These are phyloP conservation scores for Aspergillus campestris DNA, from an alignment of 495 filamentous ascomycete species.

Conservation along the genomic window DNA sequence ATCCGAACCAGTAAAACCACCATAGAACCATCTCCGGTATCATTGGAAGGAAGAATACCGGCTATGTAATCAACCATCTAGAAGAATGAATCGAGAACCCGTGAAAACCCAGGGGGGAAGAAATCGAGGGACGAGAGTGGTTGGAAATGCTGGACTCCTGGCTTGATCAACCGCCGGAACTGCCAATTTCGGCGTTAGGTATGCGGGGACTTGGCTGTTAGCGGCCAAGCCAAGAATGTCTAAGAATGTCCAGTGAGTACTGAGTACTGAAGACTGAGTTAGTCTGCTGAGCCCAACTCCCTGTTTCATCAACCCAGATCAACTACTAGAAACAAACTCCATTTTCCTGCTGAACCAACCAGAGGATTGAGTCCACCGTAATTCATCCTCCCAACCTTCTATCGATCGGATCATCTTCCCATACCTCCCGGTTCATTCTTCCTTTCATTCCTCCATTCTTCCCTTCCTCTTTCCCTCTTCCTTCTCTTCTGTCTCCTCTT, in stretches of 20 bases:
- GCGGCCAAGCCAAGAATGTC: slow-evolving; percentile 9
- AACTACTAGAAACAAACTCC: neutral
- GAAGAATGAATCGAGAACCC: too few relatives aligned
- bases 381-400: slow-evolving; percentile 1
- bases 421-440: neutral
- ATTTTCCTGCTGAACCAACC: neutral
- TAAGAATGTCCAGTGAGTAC: slow-evolving; percentile 5
- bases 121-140: too few relatives aligned
- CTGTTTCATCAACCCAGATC: slow-evolving; percentile 5
- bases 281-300: too few relatives aligned
- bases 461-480: neutral
- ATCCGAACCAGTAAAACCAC: too few relatives aligned
- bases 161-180: slow-evolving; percentile 10
- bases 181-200: slow-evolving; percentile 10
- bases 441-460: neutral
- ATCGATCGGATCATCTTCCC: slow-evolving; percentile 2
- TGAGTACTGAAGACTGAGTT: too few relatives aligned
- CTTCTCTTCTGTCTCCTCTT: neutral
- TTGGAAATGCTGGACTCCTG: slow-evolving; percentile 1
- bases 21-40: too few relatives aligned
- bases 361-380: neutral
- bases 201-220: slow-evolving; percentile 10
- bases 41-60: too few relatives aligned
- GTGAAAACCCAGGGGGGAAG: too few relatives aligned
- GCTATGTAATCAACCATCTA: too few relatives aligned